Base-by-base conservation (phyloP, 257 asterid species). In the Linderniella brevidens region DNA sequence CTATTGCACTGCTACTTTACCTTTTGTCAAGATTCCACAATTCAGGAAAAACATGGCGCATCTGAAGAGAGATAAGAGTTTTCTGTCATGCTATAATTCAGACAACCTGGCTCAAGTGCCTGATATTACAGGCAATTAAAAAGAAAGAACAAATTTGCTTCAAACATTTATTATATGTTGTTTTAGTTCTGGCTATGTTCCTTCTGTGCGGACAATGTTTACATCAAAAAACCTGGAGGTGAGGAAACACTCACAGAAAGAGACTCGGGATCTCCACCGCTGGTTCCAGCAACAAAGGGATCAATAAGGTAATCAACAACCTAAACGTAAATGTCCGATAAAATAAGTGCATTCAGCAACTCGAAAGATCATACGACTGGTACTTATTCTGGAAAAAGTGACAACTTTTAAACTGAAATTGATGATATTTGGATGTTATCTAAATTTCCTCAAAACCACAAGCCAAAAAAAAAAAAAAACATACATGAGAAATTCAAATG, bases 261-360 rank as follows among this genome's bases (percentile, higher is more conserved):
- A 25, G 90, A 83, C 48, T 76, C 78, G 38, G 97, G 92, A 64
- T 86, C 97, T 43, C 93, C 97, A 13, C 69, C 95, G 50, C 82
- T 75, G 37, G 97, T 83, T 59, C 95, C 97, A 54, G 95, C 93
- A 55, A 83, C 88, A 66, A 87, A 78, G 58, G 97, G 97, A 61
- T 87, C 95, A 57, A 87, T 53, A 17, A 87, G 86, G 71, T 83
- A 79, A 64, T 87, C 97, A 56, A 80, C 97, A 59, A 83, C 93
- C 97, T 87, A 62, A 50, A 54, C 54, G 46, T 37, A 35, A 52
- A 55, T 42, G 8, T 56, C 46, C 55, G 19, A 39, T 37, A 46
- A 48, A 46, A 18, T 48, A 62, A 50, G 50, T 51, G 41, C 54
- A 46, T 48, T 25, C 35, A 52, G 43, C 36, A 13, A 25, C 6